These are phyloP conservation scores for Diaporthe ampelina DNA, from an alignment of 2,329 filamentous ascomycete genomes.

Conservation along the genomic window DNA sequence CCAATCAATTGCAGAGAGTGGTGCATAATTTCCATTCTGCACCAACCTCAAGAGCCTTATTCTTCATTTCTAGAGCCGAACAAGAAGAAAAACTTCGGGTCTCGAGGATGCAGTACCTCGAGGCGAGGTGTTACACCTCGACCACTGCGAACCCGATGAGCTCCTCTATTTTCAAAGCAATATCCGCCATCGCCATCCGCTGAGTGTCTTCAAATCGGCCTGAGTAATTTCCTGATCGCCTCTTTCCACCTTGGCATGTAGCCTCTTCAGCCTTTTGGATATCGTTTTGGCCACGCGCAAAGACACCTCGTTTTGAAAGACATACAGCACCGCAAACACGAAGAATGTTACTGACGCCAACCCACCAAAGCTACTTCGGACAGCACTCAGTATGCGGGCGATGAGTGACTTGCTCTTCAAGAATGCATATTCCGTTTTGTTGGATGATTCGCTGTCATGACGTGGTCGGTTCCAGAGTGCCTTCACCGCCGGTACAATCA, in stretches of 20 bases:
- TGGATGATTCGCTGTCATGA: constrained; percentile 56
- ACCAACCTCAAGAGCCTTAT: background rate
- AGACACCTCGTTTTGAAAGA: constrained; percentile 71
- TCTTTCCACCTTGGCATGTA: constrained; percentile 62
- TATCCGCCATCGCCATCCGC: constrained; percentile 71
- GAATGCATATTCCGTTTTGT: constrained; percentile 72
- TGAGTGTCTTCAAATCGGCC: constrained; percentile 62
- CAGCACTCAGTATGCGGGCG: constrained; percentile 61
- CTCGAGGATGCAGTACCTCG: background rate
- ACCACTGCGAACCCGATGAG: background rate
- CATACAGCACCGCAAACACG: constrained; percentile 69
- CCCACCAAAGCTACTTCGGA: constrained; percentile 57
- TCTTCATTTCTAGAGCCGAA: background rate
- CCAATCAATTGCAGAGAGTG: background rate
- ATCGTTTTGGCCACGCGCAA: constrained; percentile 67
- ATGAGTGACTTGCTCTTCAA: constrained; percentile 64
- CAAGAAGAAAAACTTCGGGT: background rate
- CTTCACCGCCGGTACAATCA: constrained; percentile 66
- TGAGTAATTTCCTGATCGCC: constrained; percentile 62
- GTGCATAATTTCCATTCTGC: background rate
- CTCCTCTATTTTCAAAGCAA: constrained; percentile 53
- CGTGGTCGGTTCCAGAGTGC: constrained; percentile 63
- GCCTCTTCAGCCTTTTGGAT: constrained; percentile 62
- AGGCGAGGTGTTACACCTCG: no score
- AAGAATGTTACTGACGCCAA: constrained; percentile 67